Evolutionary conservation across 2,329 filamentous ascomycete species (phyloP).

Genomic region (Verticillium isaacii): DNA sequence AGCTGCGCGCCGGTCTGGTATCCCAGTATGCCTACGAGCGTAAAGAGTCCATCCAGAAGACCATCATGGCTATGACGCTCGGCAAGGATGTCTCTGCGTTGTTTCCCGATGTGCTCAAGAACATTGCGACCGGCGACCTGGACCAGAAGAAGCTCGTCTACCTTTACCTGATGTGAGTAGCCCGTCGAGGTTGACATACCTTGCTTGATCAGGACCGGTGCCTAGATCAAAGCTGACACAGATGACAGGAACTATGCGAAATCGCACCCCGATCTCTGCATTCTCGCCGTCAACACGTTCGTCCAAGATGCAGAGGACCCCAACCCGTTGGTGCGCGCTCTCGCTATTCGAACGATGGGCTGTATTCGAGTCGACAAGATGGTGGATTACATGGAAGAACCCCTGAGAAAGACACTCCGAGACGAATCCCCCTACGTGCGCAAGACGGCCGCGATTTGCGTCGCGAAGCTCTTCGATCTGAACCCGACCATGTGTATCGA

Average conservation of each 20-base stretch:
- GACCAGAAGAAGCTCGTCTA: constrained; percentile 99
- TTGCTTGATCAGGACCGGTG: background rate
- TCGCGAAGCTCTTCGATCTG: constrained; percentile 95
- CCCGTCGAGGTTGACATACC: background rate
- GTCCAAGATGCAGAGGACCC: constrained; percentile 99
- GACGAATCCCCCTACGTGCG: constrained; percentile 98
- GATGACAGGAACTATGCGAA: constrained; percentile 90
- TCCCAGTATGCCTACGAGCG: constrained; percentile 99
- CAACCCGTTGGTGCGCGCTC: constrained; percentile 84
- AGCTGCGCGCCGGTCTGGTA: constrained; percentile 89
- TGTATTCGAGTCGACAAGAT: constrained; percentile 99
- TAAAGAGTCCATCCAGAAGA: constrained; percentile 99
- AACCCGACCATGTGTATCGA: constrained; percentile 91
- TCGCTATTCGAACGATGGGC: constrained; percentile 97
- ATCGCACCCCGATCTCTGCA: constrained; percentile 96
- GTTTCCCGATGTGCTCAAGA: constrained; percentile 97
- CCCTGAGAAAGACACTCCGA: constrained; percentile 87
- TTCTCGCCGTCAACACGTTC: constrained; percentile 97
- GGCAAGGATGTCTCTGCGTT: constrained; percentile 97
- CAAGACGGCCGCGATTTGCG: constrained; percentile 96
- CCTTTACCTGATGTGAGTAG: constrained; percentile 83
- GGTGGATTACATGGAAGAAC: constrained; percentile 99
- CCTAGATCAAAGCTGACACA: constrained; percentile 14
- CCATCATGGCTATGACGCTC: constrained; percentile 99
- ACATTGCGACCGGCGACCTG: constrained; percentile 89